phyloP scores from a whole-genome alignment of 1,284 basidiomycete genomes.

The Ustilago nuda region DNA sequence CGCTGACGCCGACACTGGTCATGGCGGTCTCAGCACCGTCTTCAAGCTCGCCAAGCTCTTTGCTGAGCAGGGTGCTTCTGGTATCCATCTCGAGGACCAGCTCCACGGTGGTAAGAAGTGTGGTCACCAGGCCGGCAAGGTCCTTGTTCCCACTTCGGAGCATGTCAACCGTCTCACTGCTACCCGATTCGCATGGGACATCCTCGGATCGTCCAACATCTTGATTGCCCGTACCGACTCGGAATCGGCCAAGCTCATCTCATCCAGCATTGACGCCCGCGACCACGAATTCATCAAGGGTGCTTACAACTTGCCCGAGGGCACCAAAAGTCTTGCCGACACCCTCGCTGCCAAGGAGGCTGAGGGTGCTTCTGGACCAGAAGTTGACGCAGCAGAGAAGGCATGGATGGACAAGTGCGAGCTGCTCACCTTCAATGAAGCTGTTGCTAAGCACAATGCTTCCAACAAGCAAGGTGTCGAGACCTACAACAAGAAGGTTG shows the following conservation, averaged over 20 bases:
- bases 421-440: slow-evolving; percentile 82
- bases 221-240: slow-evolving; percentile 91
- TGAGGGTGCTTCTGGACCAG: slow-evolving; percentile 53
- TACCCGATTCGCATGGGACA: slow-evolving; percentile 86
- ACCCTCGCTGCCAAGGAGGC: slow-evolving; percentile 62
- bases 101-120: slow-evolving; percentile 73
- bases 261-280: slow-evolving; percentile 81
- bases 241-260: slow-evolving; percentile 86
- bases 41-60: slow-evolving; percentile 69
- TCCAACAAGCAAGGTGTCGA: slow-evolving; percentile 71
- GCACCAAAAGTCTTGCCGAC: slow-evolving; percentile 61
- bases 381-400: slow-evolving; percentile 65
- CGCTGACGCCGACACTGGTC: slow-evolving; percentile 68
- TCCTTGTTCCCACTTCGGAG: slow-evolving; percentile 86
- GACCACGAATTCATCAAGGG: slow-evolving; percentile 73
- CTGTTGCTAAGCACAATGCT: slow-evolving; percentile 72
- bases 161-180: slow-evolving; percentile 85
- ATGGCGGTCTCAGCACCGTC: slow-evolving; percentile 67
- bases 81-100: slow-evolving; percentile 68
- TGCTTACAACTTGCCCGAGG: slow-evolving; percentile 63
- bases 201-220: slow-evolving; percentile 87
- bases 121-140: slow-evolving; percentile 92
- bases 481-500: slow-evolving; percentile 74
- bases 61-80: slow-evolving; percentile 71
- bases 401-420: slow-evolving; percentile 67